Evolutionary conservation across 2,329 filamentous ascomycete genomes (phyloP).

Genomic region (Calycina marina): DNA sequence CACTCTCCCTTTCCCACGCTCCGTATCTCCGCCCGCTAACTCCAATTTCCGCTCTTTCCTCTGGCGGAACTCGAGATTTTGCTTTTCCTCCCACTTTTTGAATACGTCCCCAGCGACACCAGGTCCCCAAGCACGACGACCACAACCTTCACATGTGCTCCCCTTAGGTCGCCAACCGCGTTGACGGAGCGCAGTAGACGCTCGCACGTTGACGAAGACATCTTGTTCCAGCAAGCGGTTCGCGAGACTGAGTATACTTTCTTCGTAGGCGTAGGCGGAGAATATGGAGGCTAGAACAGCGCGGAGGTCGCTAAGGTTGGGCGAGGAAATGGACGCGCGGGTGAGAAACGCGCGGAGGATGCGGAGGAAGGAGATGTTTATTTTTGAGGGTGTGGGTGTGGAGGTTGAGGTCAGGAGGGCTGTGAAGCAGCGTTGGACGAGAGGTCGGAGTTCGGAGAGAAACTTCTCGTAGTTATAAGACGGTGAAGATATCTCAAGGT

Average conservation of each 20-base stretch:
- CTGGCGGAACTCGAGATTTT: conserved; percentile 31
- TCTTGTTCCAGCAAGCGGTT: conserved; percentile 80
- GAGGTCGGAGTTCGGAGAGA: conserved; percentile 51
- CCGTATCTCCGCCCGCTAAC: conserved; percentile 20
- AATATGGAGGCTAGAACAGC: conserved; percentile 81
- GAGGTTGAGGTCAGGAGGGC: conserved; percentile 69
- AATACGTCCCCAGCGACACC: conserved; percentile 66
- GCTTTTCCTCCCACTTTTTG: conserved; percentile 62
- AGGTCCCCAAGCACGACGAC: conserved; percentile 73
- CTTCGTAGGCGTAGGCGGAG: conserved; percentile 88
- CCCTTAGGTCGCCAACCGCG: conserved; percentile 80
- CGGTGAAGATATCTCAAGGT: conserved; percentile 15
- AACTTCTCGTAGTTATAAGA: conserved; percentile 44
- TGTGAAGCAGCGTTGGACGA: conserved; percentile 85
- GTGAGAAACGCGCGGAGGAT: conserved; percentile 81
- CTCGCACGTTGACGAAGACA: conserved; percentile 68
- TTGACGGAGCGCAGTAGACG: conserved; percentile 60
- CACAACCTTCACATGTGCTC: conserved; percentile 79
- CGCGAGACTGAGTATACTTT: conserved; percentile 72
- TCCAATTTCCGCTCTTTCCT: conserved; percentile 23
- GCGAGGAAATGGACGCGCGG: conserved; percentile 65
- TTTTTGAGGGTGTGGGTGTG: conserved; percentile 17
- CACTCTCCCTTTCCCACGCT: conserved; percentile 28
- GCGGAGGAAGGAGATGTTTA: conserved; percentile 67
- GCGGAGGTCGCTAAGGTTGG: conserved; percentile 75